Conservation (phyloP, 306 rosid genomes). For the Cucurbita maxima region DNA sequence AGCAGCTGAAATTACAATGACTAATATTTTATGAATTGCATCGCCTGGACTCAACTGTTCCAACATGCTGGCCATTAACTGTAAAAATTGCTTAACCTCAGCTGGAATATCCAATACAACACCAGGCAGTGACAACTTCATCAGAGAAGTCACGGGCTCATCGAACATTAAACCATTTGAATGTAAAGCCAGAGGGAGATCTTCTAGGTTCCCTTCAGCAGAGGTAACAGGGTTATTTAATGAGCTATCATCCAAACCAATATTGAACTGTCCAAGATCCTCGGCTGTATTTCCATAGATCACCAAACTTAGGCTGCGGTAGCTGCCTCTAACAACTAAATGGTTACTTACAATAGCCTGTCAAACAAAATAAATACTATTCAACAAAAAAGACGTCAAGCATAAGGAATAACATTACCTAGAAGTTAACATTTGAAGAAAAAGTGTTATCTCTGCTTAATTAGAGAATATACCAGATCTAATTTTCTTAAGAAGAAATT, state of each 20-base stretch:
- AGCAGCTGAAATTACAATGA: conserved; percentile 55
- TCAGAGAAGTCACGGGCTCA: conserved; percentile 42
- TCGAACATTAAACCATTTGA: conserved; percentile 43
- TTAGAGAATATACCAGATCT: background rate
- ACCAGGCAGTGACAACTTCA: conserved; percentile 45
- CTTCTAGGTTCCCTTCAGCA: conserved; percentile 78
- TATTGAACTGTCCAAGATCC: conserved; percentile 94
- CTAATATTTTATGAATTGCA: conserved; percentile 44
- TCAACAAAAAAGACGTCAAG: background rate
- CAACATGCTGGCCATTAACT: conserved; percentile 49
- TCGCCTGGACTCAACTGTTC: conserved; percentile 46
- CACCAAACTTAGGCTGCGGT: conserved; percentile 87
- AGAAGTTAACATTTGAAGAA: background rate
- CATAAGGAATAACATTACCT: background rate
- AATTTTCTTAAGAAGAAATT: background rate
- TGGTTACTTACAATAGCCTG: conserved; percentile 94
- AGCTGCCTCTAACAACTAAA: conserved; percentile 94
- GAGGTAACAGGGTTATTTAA: conserved; percentile 74
- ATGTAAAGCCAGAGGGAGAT: conserved; percentile 71
- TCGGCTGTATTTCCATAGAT: conserved; percentile 94
- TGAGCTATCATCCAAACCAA: conserved; percentile 78
- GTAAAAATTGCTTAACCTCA: conserved; percentile 62
- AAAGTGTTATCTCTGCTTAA: background rate
- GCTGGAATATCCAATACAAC: conserved; percentile 51
- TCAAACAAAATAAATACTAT: conserved; percentile 11